These are phyloP conservation scores for Inonotus hispidus DNA, from an alignment of 1,284 basidiomycete species.

Conservation along the genomic window DNA sequence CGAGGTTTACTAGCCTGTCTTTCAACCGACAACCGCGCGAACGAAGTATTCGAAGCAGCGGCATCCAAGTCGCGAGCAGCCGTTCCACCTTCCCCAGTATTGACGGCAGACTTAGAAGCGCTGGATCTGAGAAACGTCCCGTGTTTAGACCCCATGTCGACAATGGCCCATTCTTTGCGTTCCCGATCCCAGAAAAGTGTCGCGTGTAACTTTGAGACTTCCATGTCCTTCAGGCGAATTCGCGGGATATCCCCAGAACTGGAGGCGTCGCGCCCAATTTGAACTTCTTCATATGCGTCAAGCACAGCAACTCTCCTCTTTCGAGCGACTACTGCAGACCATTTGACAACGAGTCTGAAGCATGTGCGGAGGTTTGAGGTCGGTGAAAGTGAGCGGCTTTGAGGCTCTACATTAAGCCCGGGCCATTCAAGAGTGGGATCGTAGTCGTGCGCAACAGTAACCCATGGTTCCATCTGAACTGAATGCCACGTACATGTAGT, in stretches of 20 bases:
- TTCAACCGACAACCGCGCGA: slow-evolving; percentile 51
- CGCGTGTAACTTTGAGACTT: slow-evolving; percentile 73
- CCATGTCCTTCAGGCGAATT: slow-evolving; percentile 74
- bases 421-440: slow-evolving; percentile 56
- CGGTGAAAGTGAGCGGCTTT: slow-evolving; percentile 4
- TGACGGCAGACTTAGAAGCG: neutral
- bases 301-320: slow-evolving; percentile 50
- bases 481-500: no score
- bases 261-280: slow-evolving; percentile 64
- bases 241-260: slow-evolving; percentile 47
- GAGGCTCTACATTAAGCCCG: slow-evolving; percentile 24
- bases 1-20: slow-evolving; percentile 63
- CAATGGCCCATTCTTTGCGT: slow-evolving; percentile 56
- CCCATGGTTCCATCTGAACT: neutral
- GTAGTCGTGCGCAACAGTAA: slow-evolving; percentile 27
- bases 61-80: neutral
- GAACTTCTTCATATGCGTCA: slow-evolving; percentile 57
- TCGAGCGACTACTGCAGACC: slow-evolving; percentile 45
- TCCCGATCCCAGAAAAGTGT: slow-evolving; percentile 64
- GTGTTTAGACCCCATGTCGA: slow-evolving; percentile 79
- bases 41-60: slow-evolving; percentile 13
- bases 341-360: slow-evolving; percentile 53
- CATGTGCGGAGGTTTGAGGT: slow-evolving; percentile 29
- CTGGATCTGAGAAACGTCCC: slow-evolving; percentile 53
- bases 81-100: neutral